phyloP scores from a whole-genome alignment of 805 yeast genomes.

The Metschnikowia similis region DNA sequence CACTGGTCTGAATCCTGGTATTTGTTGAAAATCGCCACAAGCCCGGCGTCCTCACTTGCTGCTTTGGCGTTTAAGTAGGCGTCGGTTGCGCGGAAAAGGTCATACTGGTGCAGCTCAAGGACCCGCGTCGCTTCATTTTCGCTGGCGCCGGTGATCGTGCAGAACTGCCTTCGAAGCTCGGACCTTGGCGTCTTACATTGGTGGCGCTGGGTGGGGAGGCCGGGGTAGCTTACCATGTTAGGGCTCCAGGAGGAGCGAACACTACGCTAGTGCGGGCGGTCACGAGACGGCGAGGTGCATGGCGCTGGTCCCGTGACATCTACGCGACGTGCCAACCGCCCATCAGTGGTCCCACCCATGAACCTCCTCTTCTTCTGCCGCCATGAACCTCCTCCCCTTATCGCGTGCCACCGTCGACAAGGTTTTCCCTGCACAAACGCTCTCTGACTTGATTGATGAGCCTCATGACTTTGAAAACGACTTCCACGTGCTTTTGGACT shows the following conservation, averaged over 20 bases:
- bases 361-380: not conserved
- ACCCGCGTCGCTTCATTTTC: slow-evolving; percentile 31
- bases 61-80: slow-evolving; percentile 19
- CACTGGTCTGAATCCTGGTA: slow-evolving; percentile 27
- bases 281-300: not conserved
- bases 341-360: no score
- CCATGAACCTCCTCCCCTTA: slow-evolving; percentile 1
- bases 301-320: not conserved
- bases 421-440: slow-evolving; percentile 10
- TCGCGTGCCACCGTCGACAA: slow-evolving; percentile 8
- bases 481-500: slow-evolving; percentile 27
- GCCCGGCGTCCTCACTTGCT: not conserved
- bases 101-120: slow-evolving; percentile 29
- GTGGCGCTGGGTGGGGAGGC: not conserved
- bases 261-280: not conserved
- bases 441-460: slow-evolving; percentile 12
- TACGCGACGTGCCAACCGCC: no score
- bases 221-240: not conserved
- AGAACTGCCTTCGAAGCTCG: slow-evolving; percentile 30
- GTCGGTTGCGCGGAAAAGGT: slow-evolving; percentile 30
- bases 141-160: slow-evolving; percentile 38
- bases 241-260: not conserved
- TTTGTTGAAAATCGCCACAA: slow-evolving; percentile 31
- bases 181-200: slow-evolving; percentile 9
- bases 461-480: slow-evolving; percentile 32